Evolutionary conservation across 2,329 filamentous ascomycete genomes (phyloP), one percentile per base, ranked within the genome.

Genomic region (Epichloe sibirici): DNA sequence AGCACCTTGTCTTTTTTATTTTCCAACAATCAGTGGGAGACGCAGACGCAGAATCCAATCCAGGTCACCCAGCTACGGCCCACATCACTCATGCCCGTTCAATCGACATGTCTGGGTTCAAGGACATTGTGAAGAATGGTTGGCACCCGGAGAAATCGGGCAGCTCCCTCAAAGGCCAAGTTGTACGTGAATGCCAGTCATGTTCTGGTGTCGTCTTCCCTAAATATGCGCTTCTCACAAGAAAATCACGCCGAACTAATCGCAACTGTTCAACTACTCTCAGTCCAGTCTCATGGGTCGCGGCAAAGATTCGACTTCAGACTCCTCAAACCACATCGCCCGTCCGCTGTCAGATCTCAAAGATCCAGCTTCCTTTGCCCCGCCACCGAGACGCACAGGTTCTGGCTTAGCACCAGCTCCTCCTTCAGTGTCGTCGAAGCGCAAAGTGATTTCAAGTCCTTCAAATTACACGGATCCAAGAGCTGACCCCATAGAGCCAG

Each of bases 361-460:
- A 64, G 89, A 95, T 63, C 90, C 88, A 1, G 67, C 79, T 1
- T 78, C 81, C 15, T 95, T 95, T 64, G 88, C 80, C 2, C 88
- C 89, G 25, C 90, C 90, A 28, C 90, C 90, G 0, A 90, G 81
- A 61, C 85, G 70, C 39, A 65, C 66, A 31, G 61, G 62, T 54
- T 57, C 66, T 44, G 76, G 68, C 66, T 63, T 60, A 44, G 57
- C 55, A 13, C 63, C 64, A 21, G 61, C 63, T 13, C 59, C 61
- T 0, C 54, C 58, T 4, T 25, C 62, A 9, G 55, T 59, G 2
- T 47, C 59, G 9, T 51, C 21, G 13, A 57, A 56, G 35, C 61
- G 65, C 50, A 60, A 60, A 47, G 66, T 62, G 51, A 52, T 62
- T 54, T 51, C 63, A 28, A 56, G 65, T 34, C 65, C 66, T 15